Evolutionary conservation across 257 asterid genomes (phyloP).

Genomic region (Ehretia macrophylla): DNA sequence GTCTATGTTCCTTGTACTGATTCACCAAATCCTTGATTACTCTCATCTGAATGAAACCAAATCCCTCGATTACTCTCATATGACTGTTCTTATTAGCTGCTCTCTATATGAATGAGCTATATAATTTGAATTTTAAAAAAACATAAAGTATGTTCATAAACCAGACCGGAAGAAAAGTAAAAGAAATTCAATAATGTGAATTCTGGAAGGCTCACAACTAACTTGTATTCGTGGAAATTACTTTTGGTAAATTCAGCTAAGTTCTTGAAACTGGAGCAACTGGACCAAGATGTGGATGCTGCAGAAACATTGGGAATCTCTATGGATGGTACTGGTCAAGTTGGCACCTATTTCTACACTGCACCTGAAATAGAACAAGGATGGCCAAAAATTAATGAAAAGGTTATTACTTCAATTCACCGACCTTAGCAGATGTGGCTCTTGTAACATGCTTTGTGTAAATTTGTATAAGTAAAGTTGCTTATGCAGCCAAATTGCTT

Average conservation of each 20-base stretch:
- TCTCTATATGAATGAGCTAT: too few relatives aligned
- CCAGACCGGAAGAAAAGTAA: background rate
- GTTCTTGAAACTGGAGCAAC: slow-evolving; percentile 86
- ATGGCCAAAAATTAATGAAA: slow-evolving; percentile 97
- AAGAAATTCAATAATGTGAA: background rate
- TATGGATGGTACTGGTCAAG: slow-evolving; percentile 89
- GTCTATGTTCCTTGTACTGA: too few relatives aligned
- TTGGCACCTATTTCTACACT: slow-evolving; percentile 95
- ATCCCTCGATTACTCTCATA: too few relatives aligned
- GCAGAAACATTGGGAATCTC: slow-evolving; percentile 70
- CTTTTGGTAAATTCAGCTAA: slow-evolving; percentile 56
- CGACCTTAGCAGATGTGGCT: background rate
- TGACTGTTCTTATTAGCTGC: too few relatives aligned
- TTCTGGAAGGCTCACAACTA: background rate
- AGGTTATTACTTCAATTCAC: slow-evolving; percentile 33
- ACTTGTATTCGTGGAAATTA: slow-evolving; percentile 6
- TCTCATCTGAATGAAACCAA: too few relatives aligned
- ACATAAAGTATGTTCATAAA: too few relatives aligned
- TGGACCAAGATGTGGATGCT: slow-evolving; percentile 86
- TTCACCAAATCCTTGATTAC: too few relatives aligned
- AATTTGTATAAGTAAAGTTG: slow-evolving; percentile 7
- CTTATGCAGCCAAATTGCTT: slow-evolving; percentile 18
- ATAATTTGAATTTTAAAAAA: too few relatives aligned
- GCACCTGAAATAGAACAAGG: slow-evolving; percentile 98
- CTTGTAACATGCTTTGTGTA: slow-evolving; percentile 1